Base-by-base conservation (phyloP, 2,329 filamentous ascomycete genomes). In the Aspergillus ustus region DNA sequence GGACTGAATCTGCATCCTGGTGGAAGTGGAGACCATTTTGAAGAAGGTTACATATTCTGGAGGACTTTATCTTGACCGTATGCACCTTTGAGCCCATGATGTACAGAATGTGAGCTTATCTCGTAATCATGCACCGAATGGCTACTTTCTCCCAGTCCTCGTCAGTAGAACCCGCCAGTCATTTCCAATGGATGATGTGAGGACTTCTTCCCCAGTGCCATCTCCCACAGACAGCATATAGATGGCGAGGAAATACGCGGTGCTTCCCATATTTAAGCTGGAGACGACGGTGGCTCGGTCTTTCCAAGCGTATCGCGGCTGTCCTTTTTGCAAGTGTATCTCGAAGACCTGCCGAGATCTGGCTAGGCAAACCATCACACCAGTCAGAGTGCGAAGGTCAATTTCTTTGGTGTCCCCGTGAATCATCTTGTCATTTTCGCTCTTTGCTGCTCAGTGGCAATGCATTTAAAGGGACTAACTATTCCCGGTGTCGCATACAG, bases 291-390 rank as follows among this genome's bases (percentile, higher is more conserved):
- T 25, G 17, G 50, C 20, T 40, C 31, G 40, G 22, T 8, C 8
- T 6, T 34, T 9, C 28, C 28, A 34, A 15, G 45, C 8, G 20
- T 5, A 29, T 34, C 50, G 45, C 52, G 31, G 63, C 60, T 63
- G 51, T 66, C 25, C 19, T 22, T 34, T 22, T 34, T 20, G 56
- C 54, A 55, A 59, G 44, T 57, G 51, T 53, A 57, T 62, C 60
- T 57, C 49, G 52, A 37, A 51, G 59, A 52, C 59, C 40, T 44
- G 22, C 34, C 55, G 61, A 37, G 46, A 63, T 62, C 55, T 52
- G 53, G 44, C 9, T 50, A 54, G 53, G 59, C 49, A 43, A 59
- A 4, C 31, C 37, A 28, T 2, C 34, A 9, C 34, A 17, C 40
- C 19, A 28, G 28, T 20, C 43, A 66, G 31, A 31, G 20, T 31